Evolutionary conservation across 768 basidiomycete genomes (phyloP).

Genomic region (Pulveroboletus sp.): DNA sequence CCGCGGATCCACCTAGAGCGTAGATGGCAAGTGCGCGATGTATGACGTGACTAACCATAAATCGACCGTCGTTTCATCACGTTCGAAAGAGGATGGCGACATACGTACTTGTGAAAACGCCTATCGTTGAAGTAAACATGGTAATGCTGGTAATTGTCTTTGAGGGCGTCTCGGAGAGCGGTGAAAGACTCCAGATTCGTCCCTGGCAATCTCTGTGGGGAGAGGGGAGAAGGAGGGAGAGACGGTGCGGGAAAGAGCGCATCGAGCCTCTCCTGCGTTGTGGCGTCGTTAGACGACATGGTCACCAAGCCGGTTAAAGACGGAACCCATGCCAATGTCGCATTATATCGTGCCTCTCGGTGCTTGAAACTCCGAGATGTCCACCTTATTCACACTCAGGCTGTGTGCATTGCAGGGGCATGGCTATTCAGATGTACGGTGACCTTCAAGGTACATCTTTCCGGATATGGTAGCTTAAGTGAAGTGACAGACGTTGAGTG

Average conservation of each 20-base stretch:
- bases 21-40: conserved; percentile 30
- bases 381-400: too few relatives aligned
- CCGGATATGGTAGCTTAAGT: too few relatives aligned
- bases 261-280: conserved; percentile 8
- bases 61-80: not conserved
- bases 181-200: conserved; percentile 18
- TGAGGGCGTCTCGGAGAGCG: conserved; percentile 33
- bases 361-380: not conserved
- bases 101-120: conserved; percentile 48
- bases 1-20: conserved; percentile 21
- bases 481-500: too few relatives aligned
- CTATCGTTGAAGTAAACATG: conserved; percentile 47
- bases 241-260: conserved; percentile 24
- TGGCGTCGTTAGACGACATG: conserved; percentile 10
- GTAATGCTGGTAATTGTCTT: conserved; percentile 44
- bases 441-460: too few relatives aligned
- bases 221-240: conserved; percentile 22
- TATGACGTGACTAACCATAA: conserved; percentile 20
- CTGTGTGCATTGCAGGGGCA: too few relatives aligned
- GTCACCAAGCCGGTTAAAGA: not conserved
- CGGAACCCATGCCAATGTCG: too few relatives aligned
- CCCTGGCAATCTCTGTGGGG: conserved; percentile 28
- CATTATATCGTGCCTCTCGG: not conserved
- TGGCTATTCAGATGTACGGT: too few relatives aligned
- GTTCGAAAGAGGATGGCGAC: not conserved